Conservation (phyloP, 2,329 filamentous ascomycete genomes). For the Clonostachys solani region DNA sequence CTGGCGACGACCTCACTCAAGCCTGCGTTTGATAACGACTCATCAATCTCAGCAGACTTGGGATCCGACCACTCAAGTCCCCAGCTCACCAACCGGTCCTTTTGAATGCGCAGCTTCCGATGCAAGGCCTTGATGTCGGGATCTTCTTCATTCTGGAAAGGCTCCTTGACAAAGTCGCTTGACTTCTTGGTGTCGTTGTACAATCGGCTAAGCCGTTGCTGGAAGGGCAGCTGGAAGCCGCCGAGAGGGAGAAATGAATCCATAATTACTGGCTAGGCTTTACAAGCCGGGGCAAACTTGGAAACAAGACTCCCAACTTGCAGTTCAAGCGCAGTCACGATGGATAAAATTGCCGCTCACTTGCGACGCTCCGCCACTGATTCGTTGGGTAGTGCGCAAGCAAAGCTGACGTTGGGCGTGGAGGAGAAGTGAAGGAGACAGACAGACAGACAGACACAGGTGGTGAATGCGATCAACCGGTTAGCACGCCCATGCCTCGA, state of each 20-base stretch:
- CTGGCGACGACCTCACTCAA: constrained; percentile 73
- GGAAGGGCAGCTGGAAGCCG: constrained; percentile 52
- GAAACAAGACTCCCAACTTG: too few species aligned
- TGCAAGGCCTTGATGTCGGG: constrained; percentile 70
- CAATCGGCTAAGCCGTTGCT: constrained; percentile 63
- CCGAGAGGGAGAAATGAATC: constrained; percentile 45
- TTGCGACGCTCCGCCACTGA: too few species aligned
- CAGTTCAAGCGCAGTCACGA: too few species aligned
- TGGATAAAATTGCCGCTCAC: too few species aligned
- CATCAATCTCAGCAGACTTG: constrained; percentile 66
- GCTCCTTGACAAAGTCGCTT: constrained; percentile 66
- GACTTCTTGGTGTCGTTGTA: constrained; percentile 81
- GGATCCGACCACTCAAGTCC: constrained; percentile 78
- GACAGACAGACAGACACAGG: too few species aligned
- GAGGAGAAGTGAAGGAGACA: too few species aligned
- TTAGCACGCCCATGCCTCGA: too few species aligned
- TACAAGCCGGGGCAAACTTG: too few species aligned
- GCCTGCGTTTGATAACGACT: constrained; percentile 67
- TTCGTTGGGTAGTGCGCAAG: too few species aligned
- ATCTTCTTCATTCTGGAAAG: constrained; percentile 57
- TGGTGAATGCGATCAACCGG: too few species aligned
- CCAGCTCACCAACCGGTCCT: constrained; percentile 75
- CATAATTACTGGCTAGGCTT: constrained; percentile 23
- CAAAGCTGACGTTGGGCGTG: too few species aligned
- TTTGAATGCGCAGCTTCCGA: constrained; percentile 75